Evolutionary conservation across 208 protist species (phyloP).

Genomic region (Naegleria gruberi): DNA sequence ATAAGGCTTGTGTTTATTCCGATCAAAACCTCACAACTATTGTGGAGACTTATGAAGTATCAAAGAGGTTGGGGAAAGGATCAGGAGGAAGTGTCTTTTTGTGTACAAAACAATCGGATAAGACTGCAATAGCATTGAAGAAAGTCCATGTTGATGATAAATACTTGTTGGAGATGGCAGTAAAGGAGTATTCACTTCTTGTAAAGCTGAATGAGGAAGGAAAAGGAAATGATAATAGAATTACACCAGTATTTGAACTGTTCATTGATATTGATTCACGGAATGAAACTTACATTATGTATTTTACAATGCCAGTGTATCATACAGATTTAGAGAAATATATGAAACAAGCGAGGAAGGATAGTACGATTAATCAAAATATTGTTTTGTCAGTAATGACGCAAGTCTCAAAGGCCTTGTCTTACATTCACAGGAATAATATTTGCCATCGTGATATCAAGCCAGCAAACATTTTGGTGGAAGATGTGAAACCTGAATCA

Average conservation of each 20-base stretch:
- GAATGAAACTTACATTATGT: background rate
- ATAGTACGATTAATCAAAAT: background rate
- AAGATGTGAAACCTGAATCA: background rate
- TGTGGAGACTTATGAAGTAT: background rate
- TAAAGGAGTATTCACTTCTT: background rate
- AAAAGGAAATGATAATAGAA: background rate
- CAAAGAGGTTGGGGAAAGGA: background rate
- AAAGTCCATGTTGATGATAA: background rate
- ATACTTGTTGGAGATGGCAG: background rate
- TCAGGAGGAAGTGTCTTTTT: background rate
- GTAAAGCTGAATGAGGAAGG: background rate
- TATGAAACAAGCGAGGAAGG: background rate
- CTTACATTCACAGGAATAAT: background rate
- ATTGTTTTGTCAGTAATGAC: background rate
- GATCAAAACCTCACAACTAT: background rate
- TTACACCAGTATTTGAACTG: background rate
- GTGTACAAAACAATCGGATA: background rate
- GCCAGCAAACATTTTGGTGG: background rate
- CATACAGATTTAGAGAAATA: background rate
- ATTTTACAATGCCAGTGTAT: background rate
- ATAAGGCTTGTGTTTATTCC: background rate
- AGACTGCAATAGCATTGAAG: background rate
- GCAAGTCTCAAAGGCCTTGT: background rate
- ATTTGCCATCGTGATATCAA: background rate
- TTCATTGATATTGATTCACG: background rate